Evolutionary conservation across 768 basidiomycete genomes (phyloP), one percentile per base, ranked within the genome.

Genomic region (Phlebiopsis flavidoalba): DNA sequence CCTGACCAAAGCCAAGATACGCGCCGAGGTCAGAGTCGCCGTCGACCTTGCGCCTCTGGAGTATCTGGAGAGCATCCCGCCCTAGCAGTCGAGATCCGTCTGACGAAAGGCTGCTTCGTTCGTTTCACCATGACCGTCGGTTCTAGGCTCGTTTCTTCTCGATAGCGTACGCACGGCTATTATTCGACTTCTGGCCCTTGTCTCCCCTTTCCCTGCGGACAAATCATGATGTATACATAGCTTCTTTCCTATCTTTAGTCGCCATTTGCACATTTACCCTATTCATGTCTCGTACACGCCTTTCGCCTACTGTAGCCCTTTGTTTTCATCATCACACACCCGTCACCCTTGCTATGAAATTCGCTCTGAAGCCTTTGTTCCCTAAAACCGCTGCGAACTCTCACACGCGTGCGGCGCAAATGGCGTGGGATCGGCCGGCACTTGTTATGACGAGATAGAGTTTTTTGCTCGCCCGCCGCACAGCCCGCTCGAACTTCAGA

Each of bases 11-110:
- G 26, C 14, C 37, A 46, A 14, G 45, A 6, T 50, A 47, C 45
- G 26, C 26, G 26, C 26, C 26, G 26, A 31, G 26, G 26, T 31
- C 26, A 31, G 26, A 31, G 26, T 31, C 3, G 26, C 26, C 59
- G 24, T 21, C 48, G n/a, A 53, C 36, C 65, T 71, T 21, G 70
- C 69, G 1, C 69, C 70, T 10, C 62, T 71, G 22, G 69, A 70
- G 51, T 71, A 70, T 56, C 63, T 71, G 17, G 66, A 70, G 50
- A 69, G 65, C 51, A 58, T 69, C 46, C 53, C 69, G 0, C 70
- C n/a, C 68, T 5, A 48, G 49, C 1, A 57, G 59, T 12, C 70
- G 70, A 36, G 64, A 69, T 55, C 69, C 69, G 5, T 53, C 63
- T 17, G 70, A 71, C 61, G 70, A 70, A 43, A 63, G 63, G 60